phyloP scores from a whole-genome alignment of 2,329 filamentous ascomycete genomes.

The Xylariales sp. region DNA sequence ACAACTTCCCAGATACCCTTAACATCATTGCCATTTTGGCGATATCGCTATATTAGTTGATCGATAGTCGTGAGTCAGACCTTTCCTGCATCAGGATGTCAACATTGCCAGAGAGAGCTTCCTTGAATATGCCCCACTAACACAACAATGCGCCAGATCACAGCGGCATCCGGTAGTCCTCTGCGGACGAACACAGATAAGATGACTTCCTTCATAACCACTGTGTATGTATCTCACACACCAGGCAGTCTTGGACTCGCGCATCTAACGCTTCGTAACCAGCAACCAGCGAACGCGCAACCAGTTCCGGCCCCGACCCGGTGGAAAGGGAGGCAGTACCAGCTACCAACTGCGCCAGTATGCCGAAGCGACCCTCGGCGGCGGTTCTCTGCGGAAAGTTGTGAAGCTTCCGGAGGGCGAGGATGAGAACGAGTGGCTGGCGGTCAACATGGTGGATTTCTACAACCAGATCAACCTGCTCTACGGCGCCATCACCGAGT shows the following conservation, averaged over 20 bases:
- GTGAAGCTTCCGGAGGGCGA: constrained; percentile 96
- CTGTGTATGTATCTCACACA: constrained; percentile 33
- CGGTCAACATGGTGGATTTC: constrained; percentile 98
- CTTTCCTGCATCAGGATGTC: no score
- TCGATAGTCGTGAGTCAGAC: no score
- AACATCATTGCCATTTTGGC: not conserved
- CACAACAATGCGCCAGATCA: constrained; percentile 1
- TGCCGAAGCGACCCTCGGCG: constrained; percentile 93
- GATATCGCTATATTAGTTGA: no score
- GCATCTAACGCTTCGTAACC: constrained; percentile 21
- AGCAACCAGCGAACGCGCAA: constrained; percentile 85
- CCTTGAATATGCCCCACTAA: constrained; percentile 3
- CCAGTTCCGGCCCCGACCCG: constrained; percentile 83
- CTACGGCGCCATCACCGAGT: constrained; percentile 98
- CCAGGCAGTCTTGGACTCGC: constrained; percentile 11
- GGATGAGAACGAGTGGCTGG: constrained; percentile 96
- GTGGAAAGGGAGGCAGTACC: constrained; percentile 78
- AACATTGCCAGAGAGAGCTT: no score
- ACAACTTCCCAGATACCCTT: not conserved
- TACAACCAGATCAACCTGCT: constrained; percentile 99
- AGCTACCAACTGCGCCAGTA: constrained; percentile 94
- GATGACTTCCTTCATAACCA: constrained; percentile 78
- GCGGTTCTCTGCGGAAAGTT: constrained; percentile 90
- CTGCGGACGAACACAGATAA: constrained; percentile 16
- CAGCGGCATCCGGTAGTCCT: not conserved